phyloP scores from a whole-genome alignment of 176 grass and related monocot genomes.

The Tillandsia fasciculata region DNA sequence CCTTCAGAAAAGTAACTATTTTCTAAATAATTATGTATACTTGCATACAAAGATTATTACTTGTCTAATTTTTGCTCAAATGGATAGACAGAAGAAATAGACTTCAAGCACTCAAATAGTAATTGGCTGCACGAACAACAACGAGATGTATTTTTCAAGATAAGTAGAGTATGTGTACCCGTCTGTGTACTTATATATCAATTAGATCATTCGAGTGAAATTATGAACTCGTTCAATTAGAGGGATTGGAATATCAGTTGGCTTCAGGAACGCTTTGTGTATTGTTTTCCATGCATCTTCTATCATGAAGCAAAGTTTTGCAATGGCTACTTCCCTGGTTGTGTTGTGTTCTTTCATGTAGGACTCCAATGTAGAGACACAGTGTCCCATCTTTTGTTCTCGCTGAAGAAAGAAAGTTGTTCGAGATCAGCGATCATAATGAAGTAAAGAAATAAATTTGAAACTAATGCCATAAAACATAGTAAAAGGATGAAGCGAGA shows the following conservation, averaged over 20 bases:
- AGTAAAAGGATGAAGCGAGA: too few relatives aligned
- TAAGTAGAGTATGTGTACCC: neutral
- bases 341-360: neutral
- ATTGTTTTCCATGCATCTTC: constrained; percentile 4
- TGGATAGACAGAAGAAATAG: too few relatives aligned
- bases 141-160: neutral
- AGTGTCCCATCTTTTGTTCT: neutral
- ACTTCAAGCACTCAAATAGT: neutral
- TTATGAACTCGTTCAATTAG: neutral
- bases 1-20: too few relatives aligned
- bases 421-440: neutral
- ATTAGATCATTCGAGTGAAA: neutral
- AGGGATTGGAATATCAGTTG: neutral
- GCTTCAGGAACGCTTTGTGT: neutral
- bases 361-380: neutral
- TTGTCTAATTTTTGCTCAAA: too few relatives aligned
- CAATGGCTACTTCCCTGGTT: neutral
- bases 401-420: neutral
- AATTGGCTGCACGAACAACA: neutral
- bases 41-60: too few relatives aligned
- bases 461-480: neutral
- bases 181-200: neutral
- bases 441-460: neutral
- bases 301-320: neutral
- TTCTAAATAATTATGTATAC: too few relatives aligned